phyloP scores from a whole-genome alignment of 371 early-diverging fungal genomes.

The Circinella umbellata region DNA sequence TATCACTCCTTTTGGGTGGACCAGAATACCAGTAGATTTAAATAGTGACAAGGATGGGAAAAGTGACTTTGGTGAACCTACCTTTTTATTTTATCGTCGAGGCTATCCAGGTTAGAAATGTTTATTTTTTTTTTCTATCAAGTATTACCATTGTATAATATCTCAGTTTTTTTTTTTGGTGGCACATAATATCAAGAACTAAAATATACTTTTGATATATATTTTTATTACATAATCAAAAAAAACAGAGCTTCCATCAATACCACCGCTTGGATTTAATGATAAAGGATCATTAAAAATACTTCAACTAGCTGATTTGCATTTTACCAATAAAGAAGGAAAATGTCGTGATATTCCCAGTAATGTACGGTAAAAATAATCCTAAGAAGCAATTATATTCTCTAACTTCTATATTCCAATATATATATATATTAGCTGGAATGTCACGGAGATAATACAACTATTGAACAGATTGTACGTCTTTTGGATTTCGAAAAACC shows the following conservation, averaged over 20 bases:
- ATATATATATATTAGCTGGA: conserved; percentile 30
- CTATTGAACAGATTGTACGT: conserved; percentile 44
- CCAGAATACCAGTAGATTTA: conserved; percentile 34
- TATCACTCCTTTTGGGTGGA: conserved; percentile 40
- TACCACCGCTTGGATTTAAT: conserved; percentile 39
- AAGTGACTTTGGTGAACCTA: conserved; percentile 42
- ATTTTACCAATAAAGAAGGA: conserved; percentile 57
- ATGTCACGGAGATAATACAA: conserved; percentile 53
- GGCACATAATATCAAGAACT: no score
- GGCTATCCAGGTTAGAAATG: conserved; percentile 30
- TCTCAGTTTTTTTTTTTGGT: no score
- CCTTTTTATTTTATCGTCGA: conserved; percentile 30
- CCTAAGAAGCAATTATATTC: no score
- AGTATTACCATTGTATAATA: no score
- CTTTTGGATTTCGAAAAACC: conserved; percentile 55
- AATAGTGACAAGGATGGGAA: conserved; percentile 35
- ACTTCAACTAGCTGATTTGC: conserved; percentile 59
- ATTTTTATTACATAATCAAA: no score
- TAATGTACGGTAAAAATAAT: conserved; percentile 27
- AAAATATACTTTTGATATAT: no score
- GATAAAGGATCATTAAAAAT: conserved; percentile 56
- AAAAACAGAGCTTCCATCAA: conserved; percentile 22
- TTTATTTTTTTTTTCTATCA: not conserved
- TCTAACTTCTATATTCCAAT: no score
- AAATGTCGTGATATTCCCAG: conserved; percentile 43